Base-by-base conservation (phyloP, 2,329 filamentous ascomycete genomes). In the Penicillium sumatraense region DNA sequence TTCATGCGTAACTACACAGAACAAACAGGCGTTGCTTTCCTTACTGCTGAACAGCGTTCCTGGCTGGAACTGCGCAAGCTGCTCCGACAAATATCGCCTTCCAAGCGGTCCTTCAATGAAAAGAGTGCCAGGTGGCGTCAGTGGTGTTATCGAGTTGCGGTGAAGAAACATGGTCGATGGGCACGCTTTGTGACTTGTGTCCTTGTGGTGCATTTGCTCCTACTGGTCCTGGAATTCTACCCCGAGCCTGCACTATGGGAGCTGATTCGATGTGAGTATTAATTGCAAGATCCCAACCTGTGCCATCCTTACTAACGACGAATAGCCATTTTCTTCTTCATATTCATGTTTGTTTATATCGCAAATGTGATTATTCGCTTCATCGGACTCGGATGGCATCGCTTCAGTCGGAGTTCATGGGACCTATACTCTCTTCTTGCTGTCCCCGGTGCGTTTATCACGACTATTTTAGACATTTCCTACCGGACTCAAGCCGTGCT, bases 1-100 rank as follows among this genome's bases (percentile, higher is more conserved):
- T 99, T 99, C 74, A 99, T 99, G 95, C 91, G 95, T 58, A 99
- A 97, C 73, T 99, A 99, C 75, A 99, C 95, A 0, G 95, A 99
- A 75, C 93, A 98, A 75, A 99, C 95, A 0, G 95, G 95, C 1
- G 95, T 99, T 40, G 95, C 95, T 2, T 99, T 93, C 72, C 79
- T 99, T 66, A 99, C 95, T 1, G 89, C 93, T 0, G 95, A 99
- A 67, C 95, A 99, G 72, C 88, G 95, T 64, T 96, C 93, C 0
- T 99, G 95, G 95, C 84, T 99, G 13, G 95, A 99, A 73, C 76
- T 99, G 63, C 86, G 95, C 54, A 99, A 99, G 75, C 81, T 97
- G 21, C 80, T 99, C 35, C 85, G 91, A 49, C 95, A 98, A 71
- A 92, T 99, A 10, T 93, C 93, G 3, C 95, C 95, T 3, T 97